phyloP scores from a whole-genome alignment of 2,329 filamentous ascomycete species.

The Monosporascus sp. region DNA sequence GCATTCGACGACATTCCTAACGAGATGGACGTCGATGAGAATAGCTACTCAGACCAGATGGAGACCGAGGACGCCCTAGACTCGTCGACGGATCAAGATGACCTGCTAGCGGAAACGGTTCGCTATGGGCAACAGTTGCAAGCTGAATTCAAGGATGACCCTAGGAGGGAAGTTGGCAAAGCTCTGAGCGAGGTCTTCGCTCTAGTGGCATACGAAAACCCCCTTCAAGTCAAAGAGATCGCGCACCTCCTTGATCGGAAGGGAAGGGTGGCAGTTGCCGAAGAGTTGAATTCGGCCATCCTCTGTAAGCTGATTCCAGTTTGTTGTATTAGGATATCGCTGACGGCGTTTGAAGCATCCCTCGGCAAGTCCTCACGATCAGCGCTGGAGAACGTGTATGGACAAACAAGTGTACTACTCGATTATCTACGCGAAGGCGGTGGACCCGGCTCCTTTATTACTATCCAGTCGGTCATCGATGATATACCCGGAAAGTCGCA shows the following conservation, averaged over 20 bases:
- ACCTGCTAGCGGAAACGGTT: constrained; percentile 64
- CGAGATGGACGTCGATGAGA: constrained; percentile 43
- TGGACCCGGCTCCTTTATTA: constrained; percentile 77
- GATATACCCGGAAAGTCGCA: constrained; percentile 35
- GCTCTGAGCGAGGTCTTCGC: constrained; percentile 81
- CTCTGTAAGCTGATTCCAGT: constrained; percentile 55
- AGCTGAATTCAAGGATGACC: constrained; percentile 69
- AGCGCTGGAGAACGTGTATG: constrained; percentile 76
- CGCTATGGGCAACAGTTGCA: constrained; percentile 74
- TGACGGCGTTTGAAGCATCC: constrained; percentile 54
- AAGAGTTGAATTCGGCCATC: constrained; percentile 92
- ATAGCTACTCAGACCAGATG: constrained; percentile 41
- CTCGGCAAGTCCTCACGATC: constrained; percentile 85
- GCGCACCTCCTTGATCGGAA: constrained; percentile 71
- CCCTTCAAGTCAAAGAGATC: constrained; percentile 66
- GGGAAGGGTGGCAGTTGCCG: constrained; percentile 73
- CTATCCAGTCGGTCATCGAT: constrained; percentile 44
- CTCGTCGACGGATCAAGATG: constrained; percentile 20
- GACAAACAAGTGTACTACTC: constrained; percentile 82
- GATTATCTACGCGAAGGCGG: constrained; percentile 75
- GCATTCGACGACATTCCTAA: constrained; percentile 47
- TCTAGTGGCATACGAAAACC: constrained; percentile 79
- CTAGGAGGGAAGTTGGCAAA: constrained; percentile 63
- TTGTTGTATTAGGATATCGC: background rate
- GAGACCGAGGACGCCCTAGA: constrained; percentile 45